A percentile compares a stretch with the other conserved stretches of the same genome.
phyloP scores from a whole-genome alignment of 371 early-diverging fungal species.

The Neoconidiobolus thromboides region DNA sequence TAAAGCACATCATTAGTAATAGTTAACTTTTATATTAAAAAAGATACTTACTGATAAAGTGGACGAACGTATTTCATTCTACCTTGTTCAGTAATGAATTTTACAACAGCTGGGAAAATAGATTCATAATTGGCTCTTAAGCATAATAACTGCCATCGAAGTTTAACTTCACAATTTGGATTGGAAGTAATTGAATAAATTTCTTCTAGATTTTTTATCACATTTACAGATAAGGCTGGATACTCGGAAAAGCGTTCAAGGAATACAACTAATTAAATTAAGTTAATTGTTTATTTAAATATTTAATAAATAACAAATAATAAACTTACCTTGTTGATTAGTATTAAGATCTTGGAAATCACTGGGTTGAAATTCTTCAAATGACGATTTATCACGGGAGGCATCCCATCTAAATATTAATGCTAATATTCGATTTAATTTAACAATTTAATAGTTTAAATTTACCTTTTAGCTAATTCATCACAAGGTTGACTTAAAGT shows the following conservation, averaged over 20 bases:
- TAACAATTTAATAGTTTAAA: background rate
- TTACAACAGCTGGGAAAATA: conserved; percentile 50
- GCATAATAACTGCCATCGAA: conserved; percentile 73
- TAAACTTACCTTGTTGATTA: conserved; percentile 42
- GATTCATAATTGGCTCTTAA: conserved; percentile 54
- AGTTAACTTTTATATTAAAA: conserved; percentile 6
- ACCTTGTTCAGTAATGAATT: conserved; percentile 71
- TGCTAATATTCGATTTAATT: background rate
- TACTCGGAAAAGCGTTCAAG: conserved; percentile 55
- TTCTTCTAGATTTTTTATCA: conserved; percentile 47
- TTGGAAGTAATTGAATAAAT: conserved; percentile 45
- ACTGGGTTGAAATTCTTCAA: conserved; percentile 27
- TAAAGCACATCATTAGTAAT: conserved; percentile 8
- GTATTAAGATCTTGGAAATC: conserved; percentile 46
- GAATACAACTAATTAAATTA: conserved; percentile 38
- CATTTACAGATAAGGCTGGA: conserved; percentile 35
- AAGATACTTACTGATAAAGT: conserved; percentile 31
- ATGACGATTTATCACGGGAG: conserved; percentile 24
- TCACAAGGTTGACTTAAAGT: conserved; percentile 66
- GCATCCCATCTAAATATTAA: conserved; percentile 31
- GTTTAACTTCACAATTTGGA: conserved; percentile 70
- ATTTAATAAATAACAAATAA: background rate
- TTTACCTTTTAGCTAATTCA: conserved; percentile 22
- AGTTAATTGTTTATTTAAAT: background rate
- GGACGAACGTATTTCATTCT: conserved; percentile 90